These are phyloP conservation scores for Pholiota molesta DNA, from an alignment of 768 basidiomycete genomes.

Conservation along the genomic window DNA sequence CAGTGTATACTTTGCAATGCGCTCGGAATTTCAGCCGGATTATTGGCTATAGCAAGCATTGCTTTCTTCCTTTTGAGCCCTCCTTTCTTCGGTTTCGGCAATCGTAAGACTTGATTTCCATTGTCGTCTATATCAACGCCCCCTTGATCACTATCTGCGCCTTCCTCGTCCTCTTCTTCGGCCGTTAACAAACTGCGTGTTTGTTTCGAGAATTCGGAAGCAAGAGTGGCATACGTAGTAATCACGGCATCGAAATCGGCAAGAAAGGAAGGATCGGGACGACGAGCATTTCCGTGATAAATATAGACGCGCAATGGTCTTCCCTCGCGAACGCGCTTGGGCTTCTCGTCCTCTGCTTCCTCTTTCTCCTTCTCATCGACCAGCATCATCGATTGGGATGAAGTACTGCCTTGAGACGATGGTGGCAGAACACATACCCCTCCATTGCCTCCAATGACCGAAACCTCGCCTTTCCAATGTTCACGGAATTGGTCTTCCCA, in stretches of 20 bases:
- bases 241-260: conserved; percentile 97
- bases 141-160: conserved; percentile 65
- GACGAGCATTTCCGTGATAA: conserved; percentile 91
- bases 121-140: conserved; percentile 68
- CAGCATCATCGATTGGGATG: conserved; percentile 30
- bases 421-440: conserved; percentile 39
- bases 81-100: conserved; percentile 68
- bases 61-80: conserved; percentile 69
- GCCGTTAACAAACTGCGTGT: conserved; percentile 58
- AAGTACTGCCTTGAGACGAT: conserved; percentile 37
- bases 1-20: conserved; percentile 93
- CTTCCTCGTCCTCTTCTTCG: conserved; percentile 72
- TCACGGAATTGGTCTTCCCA: conserved; percentile 99
- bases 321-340: conserved; percentile 45
- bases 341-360: conserved; percentile 33
- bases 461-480: conserved; percentile 91
- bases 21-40: conserved; percentile 56
- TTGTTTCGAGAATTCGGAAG: conserved; percentile 94
- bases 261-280: conserved; percentile 83
- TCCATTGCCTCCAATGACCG: conserved; percentile 79
- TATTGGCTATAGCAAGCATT: conserved; percentile 32
- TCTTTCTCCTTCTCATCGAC: conserved; percentile 28
- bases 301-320: conserved; percentile 83
- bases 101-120: conserved; percentile 61
- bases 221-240: conserved; percentile 95